Percentiles rank a stretch among this genome's conserved stretches.
Evolutionary conservation across 2,329 filamentous ascomycete genomes (phyloP).

Genomic region (Nannizziopsis barbatae): DNA sequence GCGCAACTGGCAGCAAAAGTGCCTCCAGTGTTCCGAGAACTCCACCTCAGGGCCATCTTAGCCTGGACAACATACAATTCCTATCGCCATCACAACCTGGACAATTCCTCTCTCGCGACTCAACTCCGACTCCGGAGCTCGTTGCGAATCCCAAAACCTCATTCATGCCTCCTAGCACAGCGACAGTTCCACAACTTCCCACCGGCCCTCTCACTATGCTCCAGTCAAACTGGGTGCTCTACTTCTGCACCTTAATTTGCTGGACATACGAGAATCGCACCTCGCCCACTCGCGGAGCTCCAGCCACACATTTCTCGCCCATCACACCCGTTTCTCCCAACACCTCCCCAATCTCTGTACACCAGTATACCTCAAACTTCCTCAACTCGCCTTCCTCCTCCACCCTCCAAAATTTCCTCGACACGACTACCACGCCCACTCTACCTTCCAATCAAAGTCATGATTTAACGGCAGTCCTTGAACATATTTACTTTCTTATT

Average conservation of each 20-base stretch:
- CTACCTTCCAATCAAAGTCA: constrained; percentile 13
- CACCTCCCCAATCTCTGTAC: constrained; percentile 7
- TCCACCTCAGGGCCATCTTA: not conserved
- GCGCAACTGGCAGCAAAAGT: constrained; percentile 9
- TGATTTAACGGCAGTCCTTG: constrained; percentile 22
- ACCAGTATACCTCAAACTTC: constrained; percentile 18
- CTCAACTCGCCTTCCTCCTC: constrained; percentile 15
- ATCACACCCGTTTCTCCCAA: not conserved
- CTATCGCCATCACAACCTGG: not conserved
- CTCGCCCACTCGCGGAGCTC: not conserved
- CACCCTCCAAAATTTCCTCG: constrained; percentile 15
- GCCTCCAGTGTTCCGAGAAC: not conserved
- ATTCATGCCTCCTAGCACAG: not conserved
- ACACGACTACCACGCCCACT: constrained; percentile 13
- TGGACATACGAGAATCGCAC: constrained; percentile 24
- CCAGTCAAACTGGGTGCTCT: constrained; percentile 26
- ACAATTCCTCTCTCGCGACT: not conserved
- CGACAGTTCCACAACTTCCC: not conserved
- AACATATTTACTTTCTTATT: constrained; percentile 20
- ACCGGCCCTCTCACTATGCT: constrained; percentile 21
- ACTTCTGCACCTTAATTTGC: constrained; percentile 26
- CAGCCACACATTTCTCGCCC: not conserved
- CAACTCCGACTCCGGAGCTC: not conserved
- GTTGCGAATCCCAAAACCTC: not conserved
- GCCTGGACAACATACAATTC: not conserved